A percentile compares a stretch with the other conserved stretches of the same genome.
phyloP scores from a whole-genome alignment of 306 rosid species.

The Urtica urens region DNA sequence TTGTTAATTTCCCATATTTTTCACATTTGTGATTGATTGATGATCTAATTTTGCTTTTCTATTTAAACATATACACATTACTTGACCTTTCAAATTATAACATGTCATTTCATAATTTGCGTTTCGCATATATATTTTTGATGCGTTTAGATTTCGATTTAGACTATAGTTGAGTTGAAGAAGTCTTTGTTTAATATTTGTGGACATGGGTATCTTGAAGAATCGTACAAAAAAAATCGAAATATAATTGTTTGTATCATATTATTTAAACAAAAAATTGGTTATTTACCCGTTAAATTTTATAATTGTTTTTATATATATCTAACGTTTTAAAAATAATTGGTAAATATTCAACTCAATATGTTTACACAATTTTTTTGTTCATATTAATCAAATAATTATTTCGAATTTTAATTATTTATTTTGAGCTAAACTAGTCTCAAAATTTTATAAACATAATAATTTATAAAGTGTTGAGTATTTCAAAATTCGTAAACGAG shows the following conservation, averaged over 20 bases:
- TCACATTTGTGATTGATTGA: background rate
- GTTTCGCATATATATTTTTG: background rate
- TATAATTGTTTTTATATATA: background rate
- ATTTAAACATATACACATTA: background rate
- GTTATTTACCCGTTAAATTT: too few species aligned
- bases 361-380: too few species aligned
- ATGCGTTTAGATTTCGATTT: background rate
- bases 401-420: too few species aligned
- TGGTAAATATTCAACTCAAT: too few species aligned
- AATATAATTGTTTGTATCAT: background rate
- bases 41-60: background rate
- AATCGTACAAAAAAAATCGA: background rate
- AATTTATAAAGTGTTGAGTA: too few species aligned
- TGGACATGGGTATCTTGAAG: background rate
- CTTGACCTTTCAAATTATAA: background rate
- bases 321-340: too few species aligned
- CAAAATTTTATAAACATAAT: too few species aligned
- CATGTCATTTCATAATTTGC: background rate
- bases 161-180: background rate
- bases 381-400: too few species aligned
- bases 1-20: too few species aligned
- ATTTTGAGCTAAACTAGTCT: too few species aligned
- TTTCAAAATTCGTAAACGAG: too few species aligned
- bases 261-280: too few species aligned
- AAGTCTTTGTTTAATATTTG: constrained; percentile 5